Percentiles rank a stretch among this genome's conserved stretches.
Conservation (phyloP, 306 rosid genomes). For the Coriaria nepalensis region DNA sequence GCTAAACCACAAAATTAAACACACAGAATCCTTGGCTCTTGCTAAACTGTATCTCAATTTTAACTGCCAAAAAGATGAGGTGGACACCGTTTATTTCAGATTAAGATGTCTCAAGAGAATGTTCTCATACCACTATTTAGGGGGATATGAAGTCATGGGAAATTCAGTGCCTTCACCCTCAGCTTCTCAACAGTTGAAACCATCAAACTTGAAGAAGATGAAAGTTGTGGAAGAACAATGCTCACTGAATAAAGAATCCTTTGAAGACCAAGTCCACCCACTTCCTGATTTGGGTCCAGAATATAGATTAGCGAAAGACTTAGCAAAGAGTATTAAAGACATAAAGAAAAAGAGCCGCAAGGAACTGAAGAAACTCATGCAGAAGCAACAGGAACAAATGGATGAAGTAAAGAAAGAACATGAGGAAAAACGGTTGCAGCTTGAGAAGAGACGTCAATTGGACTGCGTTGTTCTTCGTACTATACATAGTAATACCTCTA, state of each 20-base stretch:
- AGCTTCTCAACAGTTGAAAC: conserved; percentile 6
- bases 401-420: conserved; percentile 7
- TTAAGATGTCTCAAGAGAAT: conserved; percentile 54
- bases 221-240: not conserved
- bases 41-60: conserved; percentile 56
- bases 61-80: conserved; percentile 50
- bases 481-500: conserved; percentile 17
- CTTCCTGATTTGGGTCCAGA: conserved; percentile 10
- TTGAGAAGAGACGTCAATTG: conserved; percentile 20
- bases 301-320: conserved; percentile 27
- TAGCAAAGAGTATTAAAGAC: conserved; percentile 38
- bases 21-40: conserved; percentile 37
- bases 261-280: conserved; percentile 13
- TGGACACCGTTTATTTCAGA: conserved; percentile 38
- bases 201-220: conserved; percentile 11
- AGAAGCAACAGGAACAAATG: conserved; percentile 26
- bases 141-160: conserved; percentile 14
- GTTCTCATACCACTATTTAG: conserved; percentile 25
- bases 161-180: conserved; percentile 18
- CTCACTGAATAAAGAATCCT: conserved; percentile 12
- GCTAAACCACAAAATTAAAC: conserved; percentile 44
- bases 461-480: conserved; percentile 21
- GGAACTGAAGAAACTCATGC: conserved; percentile 26
- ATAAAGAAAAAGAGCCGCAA: conserved; percentile 39
- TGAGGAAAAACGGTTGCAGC: conserved; percentile 21